Evolutionary conservation across 2,329 filamentous ascomycete genomes (phyloP).

Genomic region (Cytospora mali): DNA sequence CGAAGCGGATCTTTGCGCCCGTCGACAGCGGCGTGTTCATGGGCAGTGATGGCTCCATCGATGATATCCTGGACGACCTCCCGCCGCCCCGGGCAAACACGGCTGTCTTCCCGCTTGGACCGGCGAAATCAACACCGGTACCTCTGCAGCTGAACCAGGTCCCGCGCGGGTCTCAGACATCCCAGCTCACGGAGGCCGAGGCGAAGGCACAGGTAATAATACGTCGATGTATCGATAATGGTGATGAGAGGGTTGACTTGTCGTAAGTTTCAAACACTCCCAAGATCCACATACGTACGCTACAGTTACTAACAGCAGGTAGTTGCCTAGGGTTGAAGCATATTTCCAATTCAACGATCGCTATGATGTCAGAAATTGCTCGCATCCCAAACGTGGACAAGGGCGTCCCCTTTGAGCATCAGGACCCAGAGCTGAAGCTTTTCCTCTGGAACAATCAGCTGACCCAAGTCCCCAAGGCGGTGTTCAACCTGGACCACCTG

Average conservation of each 20-base stretch:
- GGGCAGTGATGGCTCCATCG: conserved; percentile 58
- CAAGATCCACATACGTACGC: neutral
- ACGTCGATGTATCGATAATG: conserved; percentile 57
- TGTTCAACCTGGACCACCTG: conserved; percentile 65
- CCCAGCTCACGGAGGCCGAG: conserved; percentile 34
- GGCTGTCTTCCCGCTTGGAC: neutral
- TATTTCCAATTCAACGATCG: conserved; percentile 60
- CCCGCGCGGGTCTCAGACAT: conserved; percentile 7
- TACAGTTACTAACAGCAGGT: conserved; percentile 4
- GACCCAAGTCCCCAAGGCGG: conserved; percentile 55
- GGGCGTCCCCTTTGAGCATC: conserved; percentile 61
- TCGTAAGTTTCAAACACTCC: conserved; percentile 47
- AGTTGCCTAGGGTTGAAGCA: conserved; percentile 51
- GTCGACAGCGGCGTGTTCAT: conserved; percentile 69
- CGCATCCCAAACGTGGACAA: conserved; percentile 57
- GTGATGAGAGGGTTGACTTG: conserved; percentile 62
- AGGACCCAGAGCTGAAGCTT: conserved; percentile 62
- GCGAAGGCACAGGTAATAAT: conserved; percentile 50
- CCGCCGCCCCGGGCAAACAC: conserved; percentile 4
- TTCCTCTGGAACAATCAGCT: conserved; percentile 65
- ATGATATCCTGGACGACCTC: conserved; percentile 49
- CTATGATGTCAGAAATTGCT: conserved; percentile 57
- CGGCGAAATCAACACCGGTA: neutral
- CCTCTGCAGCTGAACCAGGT: conserved; percentile 3
- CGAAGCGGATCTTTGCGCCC: conserved; percentile 60